Conservation (phyloP, 495 filamentous ascomycete species). For the Hypomontagnella submonticulosa region DNA sequence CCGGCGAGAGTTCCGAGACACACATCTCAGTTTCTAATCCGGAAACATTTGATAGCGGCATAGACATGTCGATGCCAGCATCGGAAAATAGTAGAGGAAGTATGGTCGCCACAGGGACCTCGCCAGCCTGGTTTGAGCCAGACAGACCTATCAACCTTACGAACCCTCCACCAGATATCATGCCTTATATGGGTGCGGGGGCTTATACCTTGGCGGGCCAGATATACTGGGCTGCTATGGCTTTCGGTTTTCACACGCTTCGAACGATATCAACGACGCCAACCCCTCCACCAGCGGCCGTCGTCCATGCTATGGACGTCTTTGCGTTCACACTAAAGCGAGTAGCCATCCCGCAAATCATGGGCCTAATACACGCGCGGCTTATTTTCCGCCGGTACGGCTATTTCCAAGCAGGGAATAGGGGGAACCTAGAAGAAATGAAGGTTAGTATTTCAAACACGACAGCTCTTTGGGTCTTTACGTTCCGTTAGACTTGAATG, state of each 20-base stretch:
- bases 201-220: constrained; percentile 35
- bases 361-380: constrained; percentile 32
- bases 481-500: neutral
- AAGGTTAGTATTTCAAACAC: constrained; percentile 1
- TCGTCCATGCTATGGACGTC: constrained; percentile 10
- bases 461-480: neutral
- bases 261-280: constrained; percentile 17
- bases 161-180: constrained; percentile 31
- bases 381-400: constrained; percentile 33
- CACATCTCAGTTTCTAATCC: neutral
- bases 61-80: neutral
- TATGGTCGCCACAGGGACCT: neutral
- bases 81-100: neutral
- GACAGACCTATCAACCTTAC: constrained; percentile 33
- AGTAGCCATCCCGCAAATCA: constrained; percentile 21
- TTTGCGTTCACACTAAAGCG: constrained; percentile 23
- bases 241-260: constrained; percentile 35
- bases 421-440: constrained; percentile 14
- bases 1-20: neutral
- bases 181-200: constrained; percentile 23
- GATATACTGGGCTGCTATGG: constrained; percentile 32
- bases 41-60: constrained; percentile 8
- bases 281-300: constrained; percentile 30
- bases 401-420: constrained; percentile 14
- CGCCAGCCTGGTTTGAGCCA: constrained; percentile 20